Base-by-base conservation (phyloP, 2,329 filamentous ascomycete species). In the Niveomyces coronatus region DNA sequence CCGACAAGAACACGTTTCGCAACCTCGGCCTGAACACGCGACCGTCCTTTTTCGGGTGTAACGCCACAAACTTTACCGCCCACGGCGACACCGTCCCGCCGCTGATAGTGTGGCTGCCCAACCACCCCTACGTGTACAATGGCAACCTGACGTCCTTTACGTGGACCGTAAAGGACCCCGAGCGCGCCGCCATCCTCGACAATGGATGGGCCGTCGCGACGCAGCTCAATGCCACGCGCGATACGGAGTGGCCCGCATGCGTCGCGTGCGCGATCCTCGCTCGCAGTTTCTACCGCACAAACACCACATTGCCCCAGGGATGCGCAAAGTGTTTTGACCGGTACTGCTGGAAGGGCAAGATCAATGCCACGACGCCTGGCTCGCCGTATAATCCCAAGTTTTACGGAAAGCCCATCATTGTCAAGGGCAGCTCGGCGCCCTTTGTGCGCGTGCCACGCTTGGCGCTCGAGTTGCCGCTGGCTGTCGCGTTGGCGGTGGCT, bases 341-440 rank as follows among this genome's bases (percentile, higher is more conserved):
- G 15, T 93, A 93, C 60, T 95, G 87, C 68, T 95, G 87, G 87
- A 74, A 93, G 54, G 87, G 87, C 5, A 82, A 72, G 1, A 50
- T 43, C 0, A 54, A 62, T 35, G 44, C 43, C 11, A 55, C 48
- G 35, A 49, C 58, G 0, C 44, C 50, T 2, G 42, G 43, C 4
- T 16, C 17, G 19, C 48, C 45, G 0, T 76, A 70, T 42, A 54
- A 64, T 16, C 71, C 72, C 1, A 37, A 17, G 2, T 43, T 32
- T 28, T 27, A 35, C 23, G 36, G 35, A 14, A 36, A 31, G 19
- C 40, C 40, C 17, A 43, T 43, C 33, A 35, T 37, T n/a, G 31
- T 42, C 20, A 38, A 35, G 15, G 40, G 39, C 16, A 42, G 23
- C 11, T 35, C 30, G 20, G 22, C 63, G n/a, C n/a, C n/a, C n/a